These are phyloP conservation scores for Penicillium sclerotigenum DNA, from an alignment of 2,329 filamentous ascomycete genomes.

Conservation along the genomic window DNA sequence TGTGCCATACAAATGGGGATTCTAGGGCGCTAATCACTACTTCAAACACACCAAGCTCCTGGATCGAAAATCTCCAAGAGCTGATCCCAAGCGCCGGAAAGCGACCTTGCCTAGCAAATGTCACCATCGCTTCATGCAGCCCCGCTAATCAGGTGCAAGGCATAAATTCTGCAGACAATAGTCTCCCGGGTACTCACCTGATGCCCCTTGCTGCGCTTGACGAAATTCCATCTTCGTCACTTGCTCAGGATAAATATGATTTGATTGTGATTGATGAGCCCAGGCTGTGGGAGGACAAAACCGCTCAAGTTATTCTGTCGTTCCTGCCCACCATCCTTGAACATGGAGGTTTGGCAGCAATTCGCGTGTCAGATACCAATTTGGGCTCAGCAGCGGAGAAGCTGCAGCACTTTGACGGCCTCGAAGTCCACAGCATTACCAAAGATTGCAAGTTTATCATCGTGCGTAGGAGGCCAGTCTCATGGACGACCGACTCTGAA, in stretches of 20 bases:
- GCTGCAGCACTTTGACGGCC: conserved; percentile 5
- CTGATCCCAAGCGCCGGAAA: background rate
- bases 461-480: conserved; percentile 6
- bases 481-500: conserved; percentile 15
- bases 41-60: background rate
- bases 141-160: background rate
- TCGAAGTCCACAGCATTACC: conserved; percentile 13
- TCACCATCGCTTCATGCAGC: conserved; percentile 10
- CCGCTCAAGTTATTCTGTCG: background rate
- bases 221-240: conserved; percentile 5
- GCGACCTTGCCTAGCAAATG: conserved; percentile 12
- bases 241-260: conserved; percentile 11
- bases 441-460: conserved; percentile 12
- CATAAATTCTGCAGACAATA: background rate
- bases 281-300: conserved; percentile 8
- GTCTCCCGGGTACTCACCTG: background rate
- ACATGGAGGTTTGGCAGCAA: conserved; percentile 10
- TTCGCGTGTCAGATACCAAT: conserved; percentile 7
- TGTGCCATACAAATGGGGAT: conserved; percentile 17
- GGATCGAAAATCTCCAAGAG: conserved; percentile 4
- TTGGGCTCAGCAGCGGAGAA: background rate
- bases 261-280: conserved; percentile 14
- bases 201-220: background rate
- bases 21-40: conserved; percentile 8
- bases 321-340: conserved; percentile 7